Base-by-base conservation (phyloP, 225 moss, liverwort and hornwort genomes). In the Lunularia cruciata region DNA sequence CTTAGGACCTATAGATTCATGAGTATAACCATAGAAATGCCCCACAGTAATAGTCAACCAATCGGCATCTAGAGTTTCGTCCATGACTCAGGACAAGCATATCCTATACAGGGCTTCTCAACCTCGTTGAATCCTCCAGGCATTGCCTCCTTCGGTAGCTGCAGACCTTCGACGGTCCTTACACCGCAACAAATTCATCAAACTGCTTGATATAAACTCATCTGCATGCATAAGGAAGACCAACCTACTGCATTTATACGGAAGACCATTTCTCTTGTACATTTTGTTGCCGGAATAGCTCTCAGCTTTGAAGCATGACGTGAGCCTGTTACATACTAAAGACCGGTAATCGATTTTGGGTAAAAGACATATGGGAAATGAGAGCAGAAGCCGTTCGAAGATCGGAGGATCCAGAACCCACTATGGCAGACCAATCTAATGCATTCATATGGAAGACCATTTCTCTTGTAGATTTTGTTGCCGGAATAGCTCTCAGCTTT, bases 1-100 rank as follows among this genome's bases (percentile, higher is more conserved):
- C n/a, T n/a, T n/a, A n/a, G n/a, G n/a, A n/a, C n/a, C n/a, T n/a
- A n/a, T n/a, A n/a, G n/a, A n/a, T n/a, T n/a, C n/a, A n/a, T n/a
- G n/a, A n/a, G n/a, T n/a, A n/a, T n/a, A n/a, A n/a, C n/a, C n/a
- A n/a, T n/a, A n/a, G n/a, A n/a, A n/a, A n/a, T n/a, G 74, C 1
- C 82, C 78, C 8, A 82, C 61, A 0, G 68, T 82, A 28, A 59
- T 82, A 31, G 75, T 68, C 30, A 82, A 52, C 36, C 78, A 82
- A 3, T 82, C 78, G 16, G 82, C 67, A 51, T 67, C 52, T 3
- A 34, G 67, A 49, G 32, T 67, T 19, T 49, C 34, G 30, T 75
- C 75, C 82, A 82, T 82, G 45, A 22, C 43, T 62, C 23, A 22
- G 3, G 49, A n/a, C n/a, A n/a, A n/a, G n/a, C n/a, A n/a, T n/a